phyloP scores from a whole-genome alignment of 2,329 filamentous ascomycete genomes.

The Penicillium sp. region DNA sequence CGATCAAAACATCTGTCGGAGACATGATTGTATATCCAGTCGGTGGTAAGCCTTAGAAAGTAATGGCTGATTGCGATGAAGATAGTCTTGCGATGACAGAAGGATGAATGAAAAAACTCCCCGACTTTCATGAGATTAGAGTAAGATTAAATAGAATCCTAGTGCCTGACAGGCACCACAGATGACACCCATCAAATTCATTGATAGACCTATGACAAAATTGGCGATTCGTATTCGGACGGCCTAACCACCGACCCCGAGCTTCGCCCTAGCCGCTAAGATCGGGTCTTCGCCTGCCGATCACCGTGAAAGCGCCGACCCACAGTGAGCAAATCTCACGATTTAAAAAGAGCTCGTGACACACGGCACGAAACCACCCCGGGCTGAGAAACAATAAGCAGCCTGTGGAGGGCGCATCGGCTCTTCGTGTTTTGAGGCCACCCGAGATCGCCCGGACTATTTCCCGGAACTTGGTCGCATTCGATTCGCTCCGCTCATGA shows the following conservation, averaged over 20 bases:
- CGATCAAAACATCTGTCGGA: slow-evolving; percentile 31
- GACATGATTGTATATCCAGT: neutral
- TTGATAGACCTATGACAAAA: neutral
- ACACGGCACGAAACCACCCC: neutral
- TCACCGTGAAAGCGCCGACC: slow-evolving; percentile 5
- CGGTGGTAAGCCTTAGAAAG: neutral
- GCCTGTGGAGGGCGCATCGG: neutral
- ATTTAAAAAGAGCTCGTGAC: neutral
- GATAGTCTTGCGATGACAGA: neutral
- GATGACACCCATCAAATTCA: neutral
- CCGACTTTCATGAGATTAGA: neutral
- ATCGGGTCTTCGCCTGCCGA: slow-evolving; percentile 13
- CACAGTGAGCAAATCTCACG: neutral
- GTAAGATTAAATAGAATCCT: neutral
- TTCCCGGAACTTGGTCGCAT: neutral
- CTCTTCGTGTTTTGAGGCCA: neutral
- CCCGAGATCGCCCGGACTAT: neutral
- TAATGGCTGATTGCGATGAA: neutral
- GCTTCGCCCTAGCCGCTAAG: neutral
- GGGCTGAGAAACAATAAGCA: slow-evolving; percentile 2
- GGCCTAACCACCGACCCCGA: slow-evolving; percentile 19
- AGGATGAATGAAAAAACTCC: neutral
- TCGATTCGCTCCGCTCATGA: neutral
- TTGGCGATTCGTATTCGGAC: slow-evolving; percentile 9
- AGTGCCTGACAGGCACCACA: neutral